phyloP scores from a whole-genome alignment of 768 basidiomycete species.

The Russula olivacea region DNA sequence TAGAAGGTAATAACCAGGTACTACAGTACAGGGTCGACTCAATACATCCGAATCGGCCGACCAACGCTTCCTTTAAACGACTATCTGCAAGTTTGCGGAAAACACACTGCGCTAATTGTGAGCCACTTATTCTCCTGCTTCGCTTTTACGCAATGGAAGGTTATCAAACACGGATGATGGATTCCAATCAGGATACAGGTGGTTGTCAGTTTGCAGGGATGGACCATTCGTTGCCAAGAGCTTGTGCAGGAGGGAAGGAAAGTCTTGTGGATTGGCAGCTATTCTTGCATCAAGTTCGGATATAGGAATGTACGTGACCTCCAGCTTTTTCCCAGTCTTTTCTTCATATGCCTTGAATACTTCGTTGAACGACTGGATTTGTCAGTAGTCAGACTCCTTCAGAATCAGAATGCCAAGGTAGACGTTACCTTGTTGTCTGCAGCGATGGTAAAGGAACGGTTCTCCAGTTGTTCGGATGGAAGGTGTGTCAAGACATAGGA shows the following conservation, averaged over 20 bases:
- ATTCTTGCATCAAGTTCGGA: neutral
- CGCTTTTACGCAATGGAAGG: neutral
- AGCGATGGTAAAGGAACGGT: slow-evolving; percentile 7
- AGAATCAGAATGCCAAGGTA: neutral
- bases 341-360: neutral
- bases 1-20: too few species aligned
- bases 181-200: slow-evolving; percentile 15
- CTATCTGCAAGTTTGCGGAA: neutral
- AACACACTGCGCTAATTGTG: neutral
- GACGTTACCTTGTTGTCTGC: slow-evolving; percentile 19
- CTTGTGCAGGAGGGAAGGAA: neutral
- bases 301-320: neutral
- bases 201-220: slow-evolving; percentile 9
- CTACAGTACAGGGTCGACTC: too few species aligned
- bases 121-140: neutral
- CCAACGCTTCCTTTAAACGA: neutral
- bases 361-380: neutral
- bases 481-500: slow-evolving; percentile 21
- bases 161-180: neutral
- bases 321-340: neutral
- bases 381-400: neutral
- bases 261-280: neutral
- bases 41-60: too few species aligned
- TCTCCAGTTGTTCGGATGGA: slow-evolving; percentile 15
- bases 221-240: neutral